Percentiles rank a stretch among this genome's conserved stretches.
Conservation (phyloP, 2,329 filamentous ascomycete species). For the Fusarium papillatum region DNA sequence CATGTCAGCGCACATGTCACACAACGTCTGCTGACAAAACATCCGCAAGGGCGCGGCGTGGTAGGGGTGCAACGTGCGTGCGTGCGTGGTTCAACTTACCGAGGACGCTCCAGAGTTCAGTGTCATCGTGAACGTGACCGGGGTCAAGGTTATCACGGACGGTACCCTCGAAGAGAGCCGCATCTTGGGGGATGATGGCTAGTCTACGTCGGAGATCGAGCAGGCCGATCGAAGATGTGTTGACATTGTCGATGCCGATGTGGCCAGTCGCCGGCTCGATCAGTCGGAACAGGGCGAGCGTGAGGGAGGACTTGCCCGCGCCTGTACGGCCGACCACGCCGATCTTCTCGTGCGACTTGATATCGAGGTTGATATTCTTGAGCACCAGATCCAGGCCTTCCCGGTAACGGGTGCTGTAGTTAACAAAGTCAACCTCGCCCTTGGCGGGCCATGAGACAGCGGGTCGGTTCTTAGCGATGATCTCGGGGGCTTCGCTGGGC, state of each 20-base stretch:
- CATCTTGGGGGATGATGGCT: conserved; percentile 98
- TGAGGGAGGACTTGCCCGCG: conserved; percentile 95
- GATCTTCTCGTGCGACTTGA: conserved; percentile 98
- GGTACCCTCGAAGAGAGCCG: conserved; percentile 93
- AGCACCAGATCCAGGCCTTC: conserved; percentile 91
- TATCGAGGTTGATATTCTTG: conserved; percentile 91
- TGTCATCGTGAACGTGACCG: conserved; percentile 94
- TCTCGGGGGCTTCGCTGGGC: conserved; percentile 94
- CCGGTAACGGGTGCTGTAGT: conserved; percentile 95
- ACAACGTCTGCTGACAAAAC: conserved; percentile 28
- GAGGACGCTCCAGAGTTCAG: conserved; percentile 95
- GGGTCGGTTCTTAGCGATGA: conserved; percentile 89
- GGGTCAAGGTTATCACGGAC: conserved; percentile 97
- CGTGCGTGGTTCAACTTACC: conserved; percentile 66
- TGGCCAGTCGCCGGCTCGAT: conserved; percentile 89
- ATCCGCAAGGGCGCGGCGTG: conserved; percentile 9
- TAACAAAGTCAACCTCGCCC: conserved; percentile 90
- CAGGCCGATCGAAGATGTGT: conserved; percentile 92
- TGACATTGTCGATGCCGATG: conserved; percentile 90
- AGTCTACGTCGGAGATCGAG: conserved; percentile 89
- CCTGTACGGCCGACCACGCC: conserved; percentile 97
- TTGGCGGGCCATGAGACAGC: conserved; percentile 92
- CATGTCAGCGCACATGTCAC: conserved; percentile 40
- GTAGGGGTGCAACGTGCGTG: conserved; percentile 26
- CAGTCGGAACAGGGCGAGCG: conserved; percentile 92